Base-by-base conservation (phyloP, 2,329 filamentous ascomycete genomes). In the Paracorniculantispora psalliotae region DNA sequence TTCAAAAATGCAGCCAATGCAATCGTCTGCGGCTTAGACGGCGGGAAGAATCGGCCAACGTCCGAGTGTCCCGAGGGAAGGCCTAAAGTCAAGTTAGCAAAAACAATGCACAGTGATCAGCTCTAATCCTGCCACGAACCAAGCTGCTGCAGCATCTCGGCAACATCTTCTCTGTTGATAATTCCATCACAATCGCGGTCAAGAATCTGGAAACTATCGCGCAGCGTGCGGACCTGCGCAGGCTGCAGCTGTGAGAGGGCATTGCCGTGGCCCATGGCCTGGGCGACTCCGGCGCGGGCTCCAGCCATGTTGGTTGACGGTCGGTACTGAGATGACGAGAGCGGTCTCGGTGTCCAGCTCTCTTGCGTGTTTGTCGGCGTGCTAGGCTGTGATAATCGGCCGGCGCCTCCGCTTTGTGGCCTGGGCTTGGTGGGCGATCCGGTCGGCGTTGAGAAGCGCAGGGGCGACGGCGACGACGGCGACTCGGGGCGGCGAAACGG, bases 191-290 rank as follows among this genome's bases (percentile, higher is more conserved):
- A 92, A 73, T 94, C 88, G 61, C 91, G 83, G 72, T 97, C 94
- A 49, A 99, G 81, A 61, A 97, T 92, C 72, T 96, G 91, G 73
- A 97, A 99, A 0, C 89, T 91, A 70, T 97, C 93, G 61, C 94
- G 85, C 74, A 99, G 83, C 66, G 91, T 90, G 67, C 92, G 86
- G 37, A 97, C 85, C 66, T 97, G 91, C 3, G 90, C 81, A 2
- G 91, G 86, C 39, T 93, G 89, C 44, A 97, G 75, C 67, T 90
- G 88, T 2, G 87, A 86, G 47, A 92, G 77, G 15, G 85, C 79
- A 66, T 81, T 85, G 35, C 79, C 77, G 57, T 77, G 72, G 4
- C 71, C 72, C 43, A 77, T 67, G 6, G 75, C 67, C 41, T 74
- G 72, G 26, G 71, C 64, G 35, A 71, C 69, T 28, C 68, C 66